Evolutionary conservation across 2,329 filamentous ascomycete species (phyloP).

Genomic region (Graphilbum sp.): DNA sequence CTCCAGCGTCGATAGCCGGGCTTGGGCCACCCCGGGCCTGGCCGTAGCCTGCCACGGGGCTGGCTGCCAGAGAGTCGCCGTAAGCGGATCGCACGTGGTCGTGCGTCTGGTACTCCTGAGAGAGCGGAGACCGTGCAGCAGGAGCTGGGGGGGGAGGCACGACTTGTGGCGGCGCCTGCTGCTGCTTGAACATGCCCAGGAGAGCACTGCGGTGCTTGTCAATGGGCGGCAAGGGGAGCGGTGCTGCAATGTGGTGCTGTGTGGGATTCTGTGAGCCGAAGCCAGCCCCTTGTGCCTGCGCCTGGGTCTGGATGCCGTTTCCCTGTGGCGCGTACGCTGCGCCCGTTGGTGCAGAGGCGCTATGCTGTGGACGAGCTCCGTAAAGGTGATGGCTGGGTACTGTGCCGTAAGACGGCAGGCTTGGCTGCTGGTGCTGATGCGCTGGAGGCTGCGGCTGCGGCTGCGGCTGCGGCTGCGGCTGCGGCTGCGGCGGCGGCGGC

Average conservation of each 20-base stretch:
- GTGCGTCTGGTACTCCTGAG: too few relatives aligned
- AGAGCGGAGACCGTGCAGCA: not conserved
- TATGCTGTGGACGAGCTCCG: conserved; percentile 1
- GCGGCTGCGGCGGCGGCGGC: not conserved
- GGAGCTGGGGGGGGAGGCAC: not conserved
- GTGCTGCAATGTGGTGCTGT: not conserved
- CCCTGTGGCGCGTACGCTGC: not conserved
- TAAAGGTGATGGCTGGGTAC: conserved; percentile 2
- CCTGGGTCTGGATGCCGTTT: not conserved
- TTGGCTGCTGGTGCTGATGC: conserved; percentile 1
- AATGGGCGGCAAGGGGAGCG: not conserved
- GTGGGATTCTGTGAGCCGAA: too few relatives aligned
- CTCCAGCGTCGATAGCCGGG: too few relatives aligned
- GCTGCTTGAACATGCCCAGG: conserved; percentile 27
- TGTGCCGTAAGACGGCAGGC: not conserved
- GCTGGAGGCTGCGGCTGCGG: not conserved
- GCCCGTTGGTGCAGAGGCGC: too few relatives aligned
- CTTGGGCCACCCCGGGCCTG: too few relatives aligned
- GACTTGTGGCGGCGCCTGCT: conserved; percentile 9
- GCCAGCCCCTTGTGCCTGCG: too few relatives aligned
- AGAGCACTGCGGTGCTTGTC: conserved; percentile 8
- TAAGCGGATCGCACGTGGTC: too few relatives aligned
- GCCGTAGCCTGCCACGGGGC: too few relatives aligned
- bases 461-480: not conserved
- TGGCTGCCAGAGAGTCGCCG: too few relatives aligned